phyloP scores from a whole-genome alignment of 176 grass and related monocot species.

The Secale cereale region DNA sequence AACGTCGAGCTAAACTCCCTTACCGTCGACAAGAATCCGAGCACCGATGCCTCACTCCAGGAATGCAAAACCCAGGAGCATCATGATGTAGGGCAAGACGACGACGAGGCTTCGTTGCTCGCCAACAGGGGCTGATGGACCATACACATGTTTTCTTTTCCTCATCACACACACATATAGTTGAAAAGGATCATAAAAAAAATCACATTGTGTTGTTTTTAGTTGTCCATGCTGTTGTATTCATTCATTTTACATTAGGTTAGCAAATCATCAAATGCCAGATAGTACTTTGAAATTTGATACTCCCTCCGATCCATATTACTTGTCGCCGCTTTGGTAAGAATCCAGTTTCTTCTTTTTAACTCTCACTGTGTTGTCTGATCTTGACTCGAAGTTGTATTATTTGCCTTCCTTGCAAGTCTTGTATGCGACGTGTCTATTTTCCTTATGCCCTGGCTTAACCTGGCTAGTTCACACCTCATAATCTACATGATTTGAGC shows the following conservation, averaged over 20 bases:
- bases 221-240: conserved; percentile 10
- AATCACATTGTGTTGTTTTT: background rate
- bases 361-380: background rate
- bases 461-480: background rate
- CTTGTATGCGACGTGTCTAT: background rate
- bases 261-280: background rate
- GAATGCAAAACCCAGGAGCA: conserved; percentile 12
- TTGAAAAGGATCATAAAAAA: conserved; percentile 1
- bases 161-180: conserved; percentile 10
- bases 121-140: conserved; percentile 47
- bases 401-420: background rate
- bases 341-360: background rate
- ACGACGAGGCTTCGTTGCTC: conserved; percentile 49
- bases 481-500: background rate
- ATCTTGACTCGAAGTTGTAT: background rate
- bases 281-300: background rate
- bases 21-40: conserved; percentile 1
- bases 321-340: too few relatives aligned
- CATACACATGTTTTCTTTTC: background rate
- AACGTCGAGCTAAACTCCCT: conserved; percentile 52
- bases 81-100: conserved; percentile 24
- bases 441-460: background rate
- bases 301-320: too few relatives aligned
- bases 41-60: background rate
- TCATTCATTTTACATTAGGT: conserved; percentile 26